Conservation (phyloP, 148 eudicot species). For the Heliamphora exappendiculata region DNA sequence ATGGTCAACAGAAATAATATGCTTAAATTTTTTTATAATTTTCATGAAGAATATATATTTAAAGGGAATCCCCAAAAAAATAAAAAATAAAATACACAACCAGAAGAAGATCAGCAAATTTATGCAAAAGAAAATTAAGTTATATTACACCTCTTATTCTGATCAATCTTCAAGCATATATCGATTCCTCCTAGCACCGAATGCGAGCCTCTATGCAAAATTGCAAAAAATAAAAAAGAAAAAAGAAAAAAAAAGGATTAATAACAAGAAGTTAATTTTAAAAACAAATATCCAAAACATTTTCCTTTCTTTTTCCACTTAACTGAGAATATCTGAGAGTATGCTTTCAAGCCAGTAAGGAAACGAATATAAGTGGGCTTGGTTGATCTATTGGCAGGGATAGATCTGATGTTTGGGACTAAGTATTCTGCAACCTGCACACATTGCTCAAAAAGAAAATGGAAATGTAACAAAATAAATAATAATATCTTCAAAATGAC, state of each 20-base stretch:
- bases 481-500: no score
- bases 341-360: conserved; percentile 91
- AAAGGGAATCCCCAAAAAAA: background rate
- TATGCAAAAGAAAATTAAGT: background rate
- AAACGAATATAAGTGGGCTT: conserved; percentile 81
- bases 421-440: conserved; percentile 89
- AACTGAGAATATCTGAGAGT: conserved; percentile 85
- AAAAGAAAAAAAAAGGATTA: background rate
- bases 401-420: conserved; percentile 73
- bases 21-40: no score
- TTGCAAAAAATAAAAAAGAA: background rate
- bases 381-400: conserved; percentile 69
- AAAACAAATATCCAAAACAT: background rate
- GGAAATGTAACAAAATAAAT: no score
- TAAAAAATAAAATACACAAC: background rate
- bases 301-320: conserved; percentile 5
- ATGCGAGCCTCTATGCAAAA: conserved; percentile 61
- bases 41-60: background rate
- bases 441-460: no score
- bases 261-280: background rate
- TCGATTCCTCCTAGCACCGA: conserved; percentile 89
- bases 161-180: conserved; percentile 66
- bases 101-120: background rate
- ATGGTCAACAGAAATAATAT: no score
- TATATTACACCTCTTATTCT: background rate